phyloP scores from a whole-genome alignment of 148 eudicot genomes.

The Hydrangea macrophylla region DNA sequence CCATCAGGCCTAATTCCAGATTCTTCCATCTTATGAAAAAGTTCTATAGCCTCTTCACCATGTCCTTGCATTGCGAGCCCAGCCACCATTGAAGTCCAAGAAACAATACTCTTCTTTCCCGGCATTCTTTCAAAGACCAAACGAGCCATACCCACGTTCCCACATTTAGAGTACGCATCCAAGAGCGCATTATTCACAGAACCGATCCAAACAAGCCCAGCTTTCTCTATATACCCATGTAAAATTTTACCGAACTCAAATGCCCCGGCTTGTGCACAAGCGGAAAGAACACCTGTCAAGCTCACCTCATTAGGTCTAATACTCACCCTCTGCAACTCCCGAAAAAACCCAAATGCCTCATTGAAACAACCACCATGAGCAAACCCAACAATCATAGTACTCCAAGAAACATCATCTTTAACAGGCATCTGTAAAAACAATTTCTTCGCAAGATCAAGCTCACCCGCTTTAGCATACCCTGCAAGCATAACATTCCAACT shows the following conservation, averaged over 20 bases:
- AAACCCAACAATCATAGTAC: constrained; percentile 54
- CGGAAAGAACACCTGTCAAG: constrained; percentile 52
- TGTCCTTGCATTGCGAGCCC: constrained; percentile 70
- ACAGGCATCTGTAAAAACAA: constrained; percentile 41
- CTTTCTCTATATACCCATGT: constrained; percentile 54
- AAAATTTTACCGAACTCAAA: constrained; percentile 42
- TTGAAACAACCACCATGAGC: constrained; percentile 44
- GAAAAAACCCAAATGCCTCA: constrained; percentile 47
- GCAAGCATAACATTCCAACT: constrained; percentile 57
- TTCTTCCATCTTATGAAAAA: constrained; percentile 45
- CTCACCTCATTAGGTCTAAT: constrained; percentile 51
- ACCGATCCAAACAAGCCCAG: constrained; percentile 34
- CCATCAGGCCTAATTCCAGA: constrained; percentile 46
- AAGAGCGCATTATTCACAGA: constrained; percentile 50
- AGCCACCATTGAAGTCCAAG: constrained; percentile 60
- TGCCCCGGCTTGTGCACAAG: constrained; percentile 60
- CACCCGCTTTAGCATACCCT: constrained; percentile 46
- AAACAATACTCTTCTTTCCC: constrained; percentile 35
- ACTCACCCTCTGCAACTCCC: constrained; percentile 35
- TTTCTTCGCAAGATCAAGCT: constrained; percentile 36
- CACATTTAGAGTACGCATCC: constrained; percentile 57
- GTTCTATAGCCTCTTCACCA: constrained; percentile 41
- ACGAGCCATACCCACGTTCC: constrained; percentile 53
- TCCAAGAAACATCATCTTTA: constrained; percentile 69
- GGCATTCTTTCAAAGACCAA: constrained; percentile 49